Evolutionary conservation across 768 basidiomycete genomes (phyloP), one percentile per base, ranked within the genome.

Genomic region (Amylocystis lapponica): DNA sequence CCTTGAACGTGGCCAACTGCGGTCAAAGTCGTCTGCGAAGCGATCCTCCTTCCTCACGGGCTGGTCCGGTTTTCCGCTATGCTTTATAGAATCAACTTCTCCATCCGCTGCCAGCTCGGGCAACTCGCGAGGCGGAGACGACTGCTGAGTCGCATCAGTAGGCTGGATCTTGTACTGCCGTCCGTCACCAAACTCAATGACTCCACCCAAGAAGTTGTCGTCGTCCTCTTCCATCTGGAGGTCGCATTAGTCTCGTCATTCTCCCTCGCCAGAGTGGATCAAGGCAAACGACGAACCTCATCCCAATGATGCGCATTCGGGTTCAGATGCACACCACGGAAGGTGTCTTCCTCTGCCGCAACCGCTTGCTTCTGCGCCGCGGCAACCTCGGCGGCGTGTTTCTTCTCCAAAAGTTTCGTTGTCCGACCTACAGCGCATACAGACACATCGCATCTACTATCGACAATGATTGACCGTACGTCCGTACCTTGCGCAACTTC

Each of bases 261-360:
- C n/a, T n/a, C n/a, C n/a, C n/a, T n/a, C n/a, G n/a, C n/a, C n/a
- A n/a, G n/a, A n/a, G n/a, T n/a, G n/a, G n/a, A n/a, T n/a, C n/a
- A n/a, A 36, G 27, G 44, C 43, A 8, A 42, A 40, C 14, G 48
- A 53, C 86, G 48, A 50, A 97, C 94, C 76, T 96, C 93, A 54
- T 97, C 96, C 96, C 96, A 99, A 59, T 97, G 93, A 58, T 92
- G 87, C 3, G 87, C 81, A 54, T 94, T 94, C 37, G 93, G 89
- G 64, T 96, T 84, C 36, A 97, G 68, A 62, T 98, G 93, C 1
- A 91, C 83, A 0, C 94, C 94, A 29, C 93, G 78, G 66, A 99
- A 99, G 1, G 93, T 86, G 61, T 96, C 95, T 6, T 93, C 83
- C 54, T 90, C 87, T 58, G 92, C 85, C 41, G 81, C 65, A 31